Evolutionary conservation across 2,329 filamentous ascomycete genomes (phyloP).

Genomic region (Nigrospora oryzae): DNA sequence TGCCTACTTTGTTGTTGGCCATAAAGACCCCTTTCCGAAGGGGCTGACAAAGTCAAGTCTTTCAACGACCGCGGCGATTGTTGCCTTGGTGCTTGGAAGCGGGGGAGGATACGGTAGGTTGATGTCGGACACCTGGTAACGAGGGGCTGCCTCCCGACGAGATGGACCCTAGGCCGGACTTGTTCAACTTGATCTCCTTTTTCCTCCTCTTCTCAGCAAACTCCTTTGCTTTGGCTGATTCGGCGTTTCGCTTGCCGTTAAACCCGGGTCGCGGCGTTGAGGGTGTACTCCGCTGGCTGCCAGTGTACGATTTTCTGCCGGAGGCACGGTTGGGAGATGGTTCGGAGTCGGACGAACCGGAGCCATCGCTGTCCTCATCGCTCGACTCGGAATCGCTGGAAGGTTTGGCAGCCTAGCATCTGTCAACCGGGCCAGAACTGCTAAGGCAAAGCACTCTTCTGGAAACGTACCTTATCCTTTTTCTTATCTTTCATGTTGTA

Average conservation of each 20-base stretch:
- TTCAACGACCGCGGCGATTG: too few species aligned
- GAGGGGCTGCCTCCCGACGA: conserved; percentile 35
- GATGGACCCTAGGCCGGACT: conserved; percentile 38
- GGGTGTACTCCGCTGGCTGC: conserved; percentile 23
- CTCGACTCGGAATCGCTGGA: conserved; percentile 17
- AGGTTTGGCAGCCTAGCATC: conserved; percentile 20
- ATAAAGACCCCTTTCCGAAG: too few species aligned
- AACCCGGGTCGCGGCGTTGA: conserved; percentile 31
- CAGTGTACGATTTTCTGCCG: conserved; percentile 24
- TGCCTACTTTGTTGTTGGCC: too few species aligned
- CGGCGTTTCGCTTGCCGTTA: conserved; percentile 34
- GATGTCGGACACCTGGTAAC: conserved; percentile 5
- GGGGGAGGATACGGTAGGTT: background rate
- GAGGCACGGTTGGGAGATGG: conserved; percentile 11
- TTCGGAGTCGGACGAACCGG: conserved; percentile 18
- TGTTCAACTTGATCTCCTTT: conserved; percentile 60
- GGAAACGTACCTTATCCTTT: background rate
- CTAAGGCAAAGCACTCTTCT: background rate
- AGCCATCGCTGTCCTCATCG: conserved; percentile 25
- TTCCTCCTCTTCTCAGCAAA: conserved; percentile 52
- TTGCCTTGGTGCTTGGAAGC: conserved; percentile 1
- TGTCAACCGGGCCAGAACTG: conserved; percentile 24
- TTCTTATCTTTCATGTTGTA: conserved; percentile 24
- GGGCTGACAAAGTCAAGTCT: too few species aligned
- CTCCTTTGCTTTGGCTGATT: conserved; percentile 37